A percentile compares a stretch with the other conserved stretches of the same genome.
These are phyloP conservation scores for Fusarium armeniacum DNA, from an alignment of 2,329 filamentous ascomycete genomes.

Conservation along the genomic window DNA sequence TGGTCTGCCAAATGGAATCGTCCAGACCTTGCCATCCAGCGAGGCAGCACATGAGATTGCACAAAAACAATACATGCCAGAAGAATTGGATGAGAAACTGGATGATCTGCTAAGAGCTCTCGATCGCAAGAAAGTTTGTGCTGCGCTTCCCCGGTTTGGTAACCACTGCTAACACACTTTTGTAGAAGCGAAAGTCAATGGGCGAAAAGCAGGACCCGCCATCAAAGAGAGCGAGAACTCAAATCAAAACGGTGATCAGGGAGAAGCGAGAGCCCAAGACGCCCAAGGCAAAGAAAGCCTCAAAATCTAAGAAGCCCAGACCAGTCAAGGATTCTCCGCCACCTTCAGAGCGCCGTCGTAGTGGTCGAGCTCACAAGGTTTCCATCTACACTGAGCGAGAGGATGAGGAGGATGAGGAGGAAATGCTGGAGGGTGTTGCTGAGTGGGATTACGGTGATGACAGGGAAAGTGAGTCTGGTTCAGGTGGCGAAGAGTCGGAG, in stretches of 20 bases:
- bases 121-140: slow-evolving; percentile 78
- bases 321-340: slow-evolving; percentile 53
- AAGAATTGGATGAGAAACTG: slow-evolving; percentile 80
- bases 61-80: slow-evolving; percentile 85
- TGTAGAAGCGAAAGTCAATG: slow-evolving; percentile 69
- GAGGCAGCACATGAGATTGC: slow-evolving; percentile 86
- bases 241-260: slow-evolving; percentile 56
- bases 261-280: slow-evolving; percentile 57
- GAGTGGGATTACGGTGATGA: slow-evolving; percentile 66
- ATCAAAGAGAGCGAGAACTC: slow-evolving; percentile 57
- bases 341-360: slow-evolving; percentile 66
- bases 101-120: slow-evolving; percentile 75
- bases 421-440: slow-evolving; percentile 72
- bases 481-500: slow-evolving; percentile 40
- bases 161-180: slow-evolving; percentile 44
- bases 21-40: slow-evolving; percentile 80
- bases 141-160: neutral
- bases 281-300: slow-evolving; percentile 54
- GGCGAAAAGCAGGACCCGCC: slow-evolving; percentile 64
- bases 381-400: slow-evolving; percentile 70
- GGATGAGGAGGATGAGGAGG: slow-evolving; percentile 70
- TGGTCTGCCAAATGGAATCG: slow-evolving; percentile 83
- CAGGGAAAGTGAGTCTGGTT: slow-evolving; percentile 40
- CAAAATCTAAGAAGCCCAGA: slow-evolving; percentile 51
- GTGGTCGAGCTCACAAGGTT: slow-evolving; percentile 64